Evolutionary conservation across 164 flowering plant genomes (phyloP), one percentile per base, ranked within the genome.

Genomic region (Litsea cubeba): DNA sequence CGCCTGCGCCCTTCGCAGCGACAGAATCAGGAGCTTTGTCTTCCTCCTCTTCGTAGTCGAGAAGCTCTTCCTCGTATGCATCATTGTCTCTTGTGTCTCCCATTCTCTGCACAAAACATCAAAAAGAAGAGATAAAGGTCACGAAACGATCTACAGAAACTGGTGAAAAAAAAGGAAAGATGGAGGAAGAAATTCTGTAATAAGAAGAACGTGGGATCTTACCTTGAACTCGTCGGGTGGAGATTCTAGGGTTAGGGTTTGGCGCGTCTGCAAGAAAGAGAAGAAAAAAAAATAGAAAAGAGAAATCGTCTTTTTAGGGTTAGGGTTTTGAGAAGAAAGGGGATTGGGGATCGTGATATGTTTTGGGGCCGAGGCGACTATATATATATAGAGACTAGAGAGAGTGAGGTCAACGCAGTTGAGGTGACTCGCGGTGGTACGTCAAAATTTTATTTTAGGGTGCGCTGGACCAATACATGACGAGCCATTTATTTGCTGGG

Each of bases 21-120:
- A 77, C 81, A 64, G 97, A 83, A 22, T 93, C 97, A 60, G 84
- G 91, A 51, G 88, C 95, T 66, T 91, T 89, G 35, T 89, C 98
- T 49, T 95, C 98, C 50, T 95, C 98, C 63, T 95, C 98, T 26
- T 95, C 97, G 82, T 95, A 95, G 84, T 95, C 98, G 71, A 95
- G 87, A 77, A 95, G 98, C 91, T 95, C 98, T 66, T 95, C 98
- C 86, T 95, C 97, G 85, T 92, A 92, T 0, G 85, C 86, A 10
- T 95, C 97, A 82, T 80, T 87, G 58, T 93, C 97, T 79, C 85
- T 89, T n/a, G 84, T 82, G 67, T 95, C 98, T 24, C 87, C 97
- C 97, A 79, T 77, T 83, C 85, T 30, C 79, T 18, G 54, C 69
- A 26, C 2, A 2, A 12, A 75, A 25, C 18, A 32, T 5, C 4